A percentile compares a stretch with the other conserved stretches of the same genome.
Conservation (phyloP, 2,329 filamentous ascomycete species). For the Calonectria pseudoreteaudii region DNA sequence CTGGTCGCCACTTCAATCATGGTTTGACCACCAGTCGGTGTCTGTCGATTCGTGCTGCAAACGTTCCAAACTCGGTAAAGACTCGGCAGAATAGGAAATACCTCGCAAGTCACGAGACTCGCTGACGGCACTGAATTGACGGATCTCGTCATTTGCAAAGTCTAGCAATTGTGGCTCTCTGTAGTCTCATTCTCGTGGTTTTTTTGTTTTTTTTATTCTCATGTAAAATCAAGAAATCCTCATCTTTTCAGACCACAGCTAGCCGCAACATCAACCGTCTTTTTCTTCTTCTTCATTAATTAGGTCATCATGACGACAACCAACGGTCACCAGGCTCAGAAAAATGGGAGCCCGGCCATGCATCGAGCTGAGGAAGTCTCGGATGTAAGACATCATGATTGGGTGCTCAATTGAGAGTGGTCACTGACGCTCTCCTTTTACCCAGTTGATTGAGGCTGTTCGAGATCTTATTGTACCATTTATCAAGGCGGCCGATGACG, state of each 20-base stretch:
- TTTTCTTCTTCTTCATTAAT: slow-evolving; percentile 15
- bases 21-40: neutral
- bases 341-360: slow-evolving; percentile 38
- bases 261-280: neutral
- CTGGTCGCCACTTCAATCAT: neutral
- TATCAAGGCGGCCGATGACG: slow-evolving; percentile 76
- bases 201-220: slow-evolving; percentile 5
- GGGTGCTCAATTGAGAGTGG: slow-evolving; percentile 20
- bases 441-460: slow-evolving; percentile 75
- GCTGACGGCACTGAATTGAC: slow-evolving; percentile 25
- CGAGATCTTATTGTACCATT: slow-evolving; percentile 77
- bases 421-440: slow-evolving; percentile 32
- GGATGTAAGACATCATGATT: slow-evolving; percentile 40
- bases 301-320: slow-evolving; percentile 42
- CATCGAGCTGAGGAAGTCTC: slow-evolving; percentile 49
- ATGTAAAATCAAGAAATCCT: neutral
- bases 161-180: slow-evolving; percentile 23
- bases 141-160: slow-evolving; percentile 30
- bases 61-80: slow-evolving; percentile 37
- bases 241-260: neutral
- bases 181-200: slow-evolving; percentile 1
- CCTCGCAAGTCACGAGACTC: slow-evolving; percentile 42
- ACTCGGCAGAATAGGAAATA: slow-evolving; percentile 42
- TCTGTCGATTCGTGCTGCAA: neutral
- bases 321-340: slow-evolving; percentile 28